phyloP scores from a whole-genome alignment of 2,329 filamentous ascomycete species.

The Pestalotiopsis sp. region DNA sequence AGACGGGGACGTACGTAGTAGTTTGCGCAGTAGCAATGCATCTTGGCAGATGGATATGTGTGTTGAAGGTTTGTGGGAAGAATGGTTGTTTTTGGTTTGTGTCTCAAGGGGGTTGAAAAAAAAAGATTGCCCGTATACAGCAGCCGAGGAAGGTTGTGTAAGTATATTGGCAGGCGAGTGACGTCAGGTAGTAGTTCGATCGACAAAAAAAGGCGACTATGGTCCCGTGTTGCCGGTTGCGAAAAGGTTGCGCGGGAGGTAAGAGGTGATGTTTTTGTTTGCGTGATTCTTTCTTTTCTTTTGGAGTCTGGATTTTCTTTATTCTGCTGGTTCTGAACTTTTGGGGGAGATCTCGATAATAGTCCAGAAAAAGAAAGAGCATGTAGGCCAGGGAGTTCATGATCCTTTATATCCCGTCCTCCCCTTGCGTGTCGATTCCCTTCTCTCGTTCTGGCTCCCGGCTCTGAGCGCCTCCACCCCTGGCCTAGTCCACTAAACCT shows the following conservation, averaged over 20 bases:
- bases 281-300: background rate
- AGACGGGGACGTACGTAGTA: constrained; percentile 26
- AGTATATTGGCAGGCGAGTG: background rate
- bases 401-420: constrained; percentile 1
- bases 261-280: background rate
- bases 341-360: background rate
- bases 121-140: background rate
- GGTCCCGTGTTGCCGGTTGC: background rate
- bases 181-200: background rate
- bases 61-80: background rate
- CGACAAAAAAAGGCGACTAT: background rate
- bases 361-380: background rate
- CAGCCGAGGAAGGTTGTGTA: background rate
- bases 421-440: background rate
- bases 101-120: background rate
- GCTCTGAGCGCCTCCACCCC: background rate
- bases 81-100: background rate
- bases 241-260: background rate
- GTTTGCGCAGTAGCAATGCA: constrained; percentile 32
- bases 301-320: background rate
- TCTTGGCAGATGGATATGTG: constrained; percentile 20
- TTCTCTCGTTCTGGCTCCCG: background rate
- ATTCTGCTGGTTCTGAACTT: background rate
- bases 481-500: background rate
- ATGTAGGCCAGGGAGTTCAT: background rate